Percentiles rank a stretch among this genome's conserved stretches.
phyloP scores from a whole-genome alignment of 2,329 filamentous ascomycete species.

The Mycogone perniciosa region DNA sequence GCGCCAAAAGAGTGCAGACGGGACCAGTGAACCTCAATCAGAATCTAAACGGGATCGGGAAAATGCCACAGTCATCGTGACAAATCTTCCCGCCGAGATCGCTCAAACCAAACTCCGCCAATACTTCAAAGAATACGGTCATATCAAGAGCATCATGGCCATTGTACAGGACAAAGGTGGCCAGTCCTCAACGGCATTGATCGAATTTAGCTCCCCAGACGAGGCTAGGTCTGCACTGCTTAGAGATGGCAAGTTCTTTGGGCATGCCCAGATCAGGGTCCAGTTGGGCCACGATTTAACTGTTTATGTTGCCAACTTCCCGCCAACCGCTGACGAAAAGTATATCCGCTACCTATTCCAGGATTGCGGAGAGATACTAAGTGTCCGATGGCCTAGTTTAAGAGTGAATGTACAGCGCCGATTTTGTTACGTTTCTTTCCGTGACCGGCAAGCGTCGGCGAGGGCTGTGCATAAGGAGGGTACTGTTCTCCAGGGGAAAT shows the following conservation, averaged over 20 bases:
- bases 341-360: constrained; percentile 64
- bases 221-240: constrained; percentile 77
- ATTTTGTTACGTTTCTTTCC: constrained; percentile 95
- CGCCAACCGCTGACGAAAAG: constrained; percentile 64
- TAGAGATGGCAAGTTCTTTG: constrained; percentile 73
- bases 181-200: constrained; percentile 61
- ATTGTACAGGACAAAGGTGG: constrained; percentile 52
- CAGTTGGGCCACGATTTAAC: constrained; percentile 70
- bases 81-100: constrained; percentile 64
- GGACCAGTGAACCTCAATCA: constrained; percentile 26
- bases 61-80: constrained; percentile 77
- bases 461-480: constrained; percentile 69
- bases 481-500: constrained; percentile 59
- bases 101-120: constrained; percentile 70
- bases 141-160: constrained; percentile 70
- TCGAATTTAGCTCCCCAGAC: constrained; percentile 78
- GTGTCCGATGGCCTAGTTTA: constrained; percentile 82
- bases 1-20: constrained; percentile 51
- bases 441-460: constrained; percentile 58
- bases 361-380: constrained; percentile 74
- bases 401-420: constrained; percentile 83
- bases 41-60: constrained; percentile 75
- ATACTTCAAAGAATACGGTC: constrained; percentile 88
- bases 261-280: constrained; percentile 66
- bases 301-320: constrained; percentile 87